Conservation (phyloP, 208 protist genomes). For the Tritrichomonas foetus region DNA sequence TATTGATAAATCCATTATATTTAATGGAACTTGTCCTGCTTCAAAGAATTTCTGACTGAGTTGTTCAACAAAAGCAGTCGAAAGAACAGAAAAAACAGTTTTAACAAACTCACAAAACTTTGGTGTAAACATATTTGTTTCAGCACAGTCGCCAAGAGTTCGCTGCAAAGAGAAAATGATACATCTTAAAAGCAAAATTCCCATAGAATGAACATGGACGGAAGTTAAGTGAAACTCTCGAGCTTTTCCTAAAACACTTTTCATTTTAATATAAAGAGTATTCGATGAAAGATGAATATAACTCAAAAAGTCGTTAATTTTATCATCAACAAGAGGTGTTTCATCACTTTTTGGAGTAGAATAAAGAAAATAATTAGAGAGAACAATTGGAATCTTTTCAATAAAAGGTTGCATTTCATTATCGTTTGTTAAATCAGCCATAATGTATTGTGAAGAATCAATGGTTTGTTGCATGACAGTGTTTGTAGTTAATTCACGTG, state of each 20-base stretch:
- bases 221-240: background rate
- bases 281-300: background rate
- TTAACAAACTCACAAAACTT: background rate
- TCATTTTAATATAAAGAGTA: background rate
- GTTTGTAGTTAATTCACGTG: background rate
- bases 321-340: background rate
- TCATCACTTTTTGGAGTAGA: background rate
- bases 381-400: background rate
- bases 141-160: background rate
- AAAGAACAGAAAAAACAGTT: background rate
- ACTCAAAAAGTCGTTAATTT: background rate
- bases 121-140: background rate
- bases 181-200: background rate
- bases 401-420: background rate
- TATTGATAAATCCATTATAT: background rate
- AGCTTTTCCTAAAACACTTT: background rate
- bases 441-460: background rate
- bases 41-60: background rate
- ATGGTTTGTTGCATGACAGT: background rate
- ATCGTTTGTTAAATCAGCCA: background rate
- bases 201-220: background rate
- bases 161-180: background rate
- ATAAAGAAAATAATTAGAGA: background rate
- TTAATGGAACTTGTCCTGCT: background rate
- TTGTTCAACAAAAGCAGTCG: background rate